Percentiles rank a stretch among this genome's conserved stretches.
Conservation (phyloP, 139 green algal genomes). For the Haematococcus lacustris region DNA sequence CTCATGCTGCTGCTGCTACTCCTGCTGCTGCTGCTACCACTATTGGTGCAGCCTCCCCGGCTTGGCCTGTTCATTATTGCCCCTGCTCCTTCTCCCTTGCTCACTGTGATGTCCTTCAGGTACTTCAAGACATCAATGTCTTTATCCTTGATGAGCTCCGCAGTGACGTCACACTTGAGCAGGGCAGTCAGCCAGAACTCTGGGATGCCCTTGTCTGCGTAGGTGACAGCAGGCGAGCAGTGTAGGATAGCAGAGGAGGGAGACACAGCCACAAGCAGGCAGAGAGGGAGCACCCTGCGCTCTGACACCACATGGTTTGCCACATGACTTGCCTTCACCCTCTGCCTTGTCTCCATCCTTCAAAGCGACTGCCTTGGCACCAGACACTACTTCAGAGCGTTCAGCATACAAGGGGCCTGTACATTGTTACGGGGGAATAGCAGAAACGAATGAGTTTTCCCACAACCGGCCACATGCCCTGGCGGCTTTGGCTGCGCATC, state of each 20-base stretch:
- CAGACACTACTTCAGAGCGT: slow-evolving; percentile 59
- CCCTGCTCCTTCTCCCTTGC: background rate
- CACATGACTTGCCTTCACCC: no score
- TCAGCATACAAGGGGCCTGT: slow-evolving; percentile 73
- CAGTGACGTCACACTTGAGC: slow-evolving; percentile 56
- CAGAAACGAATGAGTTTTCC: no score
- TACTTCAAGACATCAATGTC: slow-evolving; percentile 78
- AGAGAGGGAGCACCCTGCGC: no score
- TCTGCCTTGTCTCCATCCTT: slow-evolving; percentile 31
- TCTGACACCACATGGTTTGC: no score
- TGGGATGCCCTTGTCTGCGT: slow-evolving; percentile 64
- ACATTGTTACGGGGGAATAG: no score
- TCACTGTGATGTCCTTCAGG: slow-evolving; percentile 65
- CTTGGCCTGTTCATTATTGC: background rate
- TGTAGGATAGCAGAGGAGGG: no score
- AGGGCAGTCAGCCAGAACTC: slow-evolving; percentile 83
- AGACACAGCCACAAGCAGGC: no score
- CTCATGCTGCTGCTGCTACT: background rate
- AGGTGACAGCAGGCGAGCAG: no score
- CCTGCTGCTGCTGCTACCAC: no score
- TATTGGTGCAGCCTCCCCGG: background rate
- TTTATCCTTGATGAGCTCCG: slow-evolving; percentile 70
- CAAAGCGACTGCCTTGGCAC: slow-evolving; percentile 47
- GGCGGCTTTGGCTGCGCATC: no score
- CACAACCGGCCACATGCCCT: no score